These are phyloP conservation scores for Funneliformis geosporum DNA, from an alignment of 192 early-diverging fungal species.

Conservation along the genomic window DNA sequence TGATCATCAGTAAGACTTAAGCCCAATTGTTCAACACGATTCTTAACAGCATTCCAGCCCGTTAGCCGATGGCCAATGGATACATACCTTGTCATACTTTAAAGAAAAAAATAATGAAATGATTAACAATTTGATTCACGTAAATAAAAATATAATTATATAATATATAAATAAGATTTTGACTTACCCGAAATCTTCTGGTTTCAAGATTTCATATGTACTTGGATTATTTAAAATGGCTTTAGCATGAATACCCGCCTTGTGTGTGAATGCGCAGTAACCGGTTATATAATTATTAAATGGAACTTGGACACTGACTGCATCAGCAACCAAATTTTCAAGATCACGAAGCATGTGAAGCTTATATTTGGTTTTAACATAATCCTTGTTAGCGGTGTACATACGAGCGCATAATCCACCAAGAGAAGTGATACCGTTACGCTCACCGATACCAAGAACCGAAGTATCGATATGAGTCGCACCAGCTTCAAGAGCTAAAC, in stretches of 20 bases:
- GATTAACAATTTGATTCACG: background rate
- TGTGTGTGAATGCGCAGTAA: constrained; percentile 98
- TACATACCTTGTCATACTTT: constrained; percentile 90
- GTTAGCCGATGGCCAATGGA: constrained; percentile 96
- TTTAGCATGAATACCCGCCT: constrained; percentile 99
- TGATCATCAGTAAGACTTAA: constrained; percentile 83
- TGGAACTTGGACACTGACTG: constrained; percentile 92
- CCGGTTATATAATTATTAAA: constrained; percentile 99
- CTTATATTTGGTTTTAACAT: constrained; percentile 93
- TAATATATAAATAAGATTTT: too few relatives aligned
- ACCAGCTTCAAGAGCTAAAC: constrained; percentile 87
- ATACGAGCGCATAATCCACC: constrained; percentile 94
- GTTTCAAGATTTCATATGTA: constrained; percentile 98
- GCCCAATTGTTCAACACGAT: constrained; percentile 91
- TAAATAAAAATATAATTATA: background rate
- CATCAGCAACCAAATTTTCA: constrained; percentile 95
- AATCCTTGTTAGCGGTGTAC: constrained; percentile 91
- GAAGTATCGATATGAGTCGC: constrained; percentile 99
- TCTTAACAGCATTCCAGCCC: constrained; percentile 99
- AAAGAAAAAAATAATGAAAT: background rate
- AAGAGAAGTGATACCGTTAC: constrained; percentile 96
- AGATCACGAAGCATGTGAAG: constrained; percentile 90
- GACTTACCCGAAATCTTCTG: constrained; percentile 87
- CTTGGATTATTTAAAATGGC: constrained; percentile 98
- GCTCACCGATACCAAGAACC: constrained; percentile 97